Base-by-base conservation (phyloP, 2,329 filamentous ascomycete genomes). In the Colletotrichum zoysiae region DNA sequence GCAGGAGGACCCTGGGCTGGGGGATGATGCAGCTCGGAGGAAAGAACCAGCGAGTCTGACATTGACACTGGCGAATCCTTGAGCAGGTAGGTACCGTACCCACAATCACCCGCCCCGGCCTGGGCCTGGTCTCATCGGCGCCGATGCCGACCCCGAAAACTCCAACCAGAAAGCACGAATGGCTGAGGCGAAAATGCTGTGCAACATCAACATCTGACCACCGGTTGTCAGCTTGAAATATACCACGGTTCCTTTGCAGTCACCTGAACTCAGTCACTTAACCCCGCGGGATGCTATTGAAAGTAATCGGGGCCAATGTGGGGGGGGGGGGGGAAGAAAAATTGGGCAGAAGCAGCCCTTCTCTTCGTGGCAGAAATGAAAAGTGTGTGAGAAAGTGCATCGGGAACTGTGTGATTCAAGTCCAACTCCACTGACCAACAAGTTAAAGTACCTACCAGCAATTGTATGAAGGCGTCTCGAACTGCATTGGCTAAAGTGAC, bases 31-130 rank as follows among this genome's bases (percentile, higher is more conserved):
- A 14, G 46, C 18, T 51, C 69, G 69, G 59, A 59, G 38, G 65
- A 60, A 71, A 64, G 44, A 69, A 48, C 46, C 26, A 48, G 23
- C 65, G 59, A 71, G 56, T 69, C 69, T 71, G 69, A 69, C 69
- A 71, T 14, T 33, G 35, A 30, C 23, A 26, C 64, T 11, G 16
- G 35, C 48, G 33, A 53, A 63, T 53, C 23, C 16, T 20, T 30
- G 30, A 4, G 30, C 30, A 30, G 30, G 30, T 30, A 30, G 30
- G 30, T 30, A 30, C 30, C 30, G 30, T 58, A 59, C 26, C 67
- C 67, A 67, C 67, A 70, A 46, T 67, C 67, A 26, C 67, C 67
- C 67, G 33, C 67, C 67, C 55, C 42, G 57, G 51, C 51, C 20
- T 35, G 48, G 42, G 35, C 18, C 33, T 40, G n/a, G 23, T 38